A percentile compares a stretch with the other conserved stretches of the same genome.
Evolutionary conservation across 202 grass and related monocot species (phyloP).

Genomic region (Carex arenaria): DNA sequence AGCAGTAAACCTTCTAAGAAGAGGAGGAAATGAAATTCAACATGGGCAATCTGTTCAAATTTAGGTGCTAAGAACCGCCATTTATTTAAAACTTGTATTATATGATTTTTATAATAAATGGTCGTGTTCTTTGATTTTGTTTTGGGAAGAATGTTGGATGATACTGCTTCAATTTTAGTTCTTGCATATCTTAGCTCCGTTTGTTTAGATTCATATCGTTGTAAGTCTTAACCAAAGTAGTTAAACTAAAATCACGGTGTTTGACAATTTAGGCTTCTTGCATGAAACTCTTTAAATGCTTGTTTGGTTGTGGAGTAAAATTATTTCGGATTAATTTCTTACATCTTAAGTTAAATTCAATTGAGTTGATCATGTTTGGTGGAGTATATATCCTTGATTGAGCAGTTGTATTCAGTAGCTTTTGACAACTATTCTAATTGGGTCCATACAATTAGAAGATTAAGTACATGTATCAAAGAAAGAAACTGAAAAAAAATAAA

Average conservation of each 20-base stretch:
- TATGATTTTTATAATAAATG: neutral
- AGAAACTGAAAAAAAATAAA: no score
- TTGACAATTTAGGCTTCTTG: neutral
- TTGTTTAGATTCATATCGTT: neutral
- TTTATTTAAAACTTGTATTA: neutral
- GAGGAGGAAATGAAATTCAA: neutral
- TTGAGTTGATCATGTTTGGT: no score
- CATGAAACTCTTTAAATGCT: neutral
- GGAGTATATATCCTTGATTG: no score
- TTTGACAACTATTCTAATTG: no score
- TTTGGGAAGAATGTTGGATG: neutral
- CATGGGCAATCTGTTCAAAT: neutral
- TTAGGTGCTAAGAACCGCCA: neutral
- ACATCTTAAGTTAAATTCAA: no score
- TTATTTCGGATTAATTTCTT: no score
- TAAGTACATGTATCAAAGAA: no score
- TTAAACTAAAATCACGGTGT: neutral
- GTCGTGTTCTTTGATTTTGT: neutral
- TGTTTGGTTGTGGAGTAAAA: no score
- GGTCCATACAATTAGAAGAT: no score
- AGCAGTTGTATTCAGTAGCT: no score
- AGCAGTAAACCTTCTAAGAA: conserved; percentile 19
- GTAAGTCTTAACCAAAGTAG: neutral
- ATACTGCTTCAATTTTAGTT: neutral
- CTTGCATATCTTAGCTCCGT: neutral